Evolutionary conservation across 139 green algal genomes (phyloP).

Genomic region (Haematococcus lacustris): DNA sequence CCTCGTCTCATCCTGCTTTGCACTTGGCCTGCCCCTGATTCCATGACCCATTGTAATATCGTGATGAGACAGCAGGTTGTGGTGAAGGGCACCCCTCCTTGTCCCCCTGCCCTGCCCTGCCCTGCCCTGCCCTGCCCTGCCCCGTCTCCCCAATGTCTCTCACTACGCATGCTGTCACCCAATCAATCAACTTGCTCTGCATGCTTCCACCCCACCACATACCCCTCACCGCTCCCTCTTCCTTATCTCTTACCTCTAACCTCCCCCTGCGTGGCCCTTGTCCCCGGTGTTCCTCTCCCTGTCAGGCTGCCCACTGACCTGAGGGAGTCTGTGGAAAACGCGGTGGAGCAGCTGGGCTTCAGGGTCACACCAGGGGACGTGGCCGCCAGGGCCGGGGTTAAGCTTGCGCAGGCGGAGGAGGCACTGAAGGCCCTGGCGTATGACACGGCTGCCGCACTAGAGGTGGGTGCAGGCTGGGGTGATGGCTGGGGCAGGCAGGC

Average conservation of each 20-base stretch:
- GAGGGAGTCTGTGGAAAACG: constrained; percentile 40
- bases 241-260: too few species aligned
- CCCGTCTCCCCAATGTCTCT: background rate
- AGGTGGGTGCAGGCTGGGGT: too few species aligned
- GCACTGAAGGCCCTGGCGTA: constrained; percentile 76
- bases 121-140: too few species aligned
- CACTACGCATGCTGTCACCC: too few species aligned
- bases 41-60: too few species aligned
- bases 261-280: too few species aligned
- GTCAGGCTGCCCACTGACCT: constrained; percentile 24
- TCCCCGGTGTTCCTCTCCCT: too few species aligned
- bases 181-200: background rate
- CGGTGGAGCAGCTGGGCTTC: constrained; percentile 41
- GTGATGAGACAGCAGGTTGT: too few species aligned
- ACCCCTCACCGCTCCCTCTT: background rate
- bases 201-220: background rate
- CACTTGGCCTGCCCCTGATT: background rate
- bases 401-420: constrained; percentile 56
- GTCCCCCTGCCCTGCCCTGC: too few species aligned
- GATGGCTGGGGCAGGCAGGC: too few species aligned
- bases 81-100: too few species aligned
- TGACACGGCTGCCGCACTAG: constrained; percentile 61
- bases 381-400: constrained; percentile 53
- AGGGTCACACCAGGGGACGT: constrained; percentile 62
- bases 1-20: background rate